Percentiles rank a stretch among this genome's conserved stretches.
Evolutionary conservation across 345 rosid genomes (phyloP).

Genomic region (Triadica sebifera): DNA sequence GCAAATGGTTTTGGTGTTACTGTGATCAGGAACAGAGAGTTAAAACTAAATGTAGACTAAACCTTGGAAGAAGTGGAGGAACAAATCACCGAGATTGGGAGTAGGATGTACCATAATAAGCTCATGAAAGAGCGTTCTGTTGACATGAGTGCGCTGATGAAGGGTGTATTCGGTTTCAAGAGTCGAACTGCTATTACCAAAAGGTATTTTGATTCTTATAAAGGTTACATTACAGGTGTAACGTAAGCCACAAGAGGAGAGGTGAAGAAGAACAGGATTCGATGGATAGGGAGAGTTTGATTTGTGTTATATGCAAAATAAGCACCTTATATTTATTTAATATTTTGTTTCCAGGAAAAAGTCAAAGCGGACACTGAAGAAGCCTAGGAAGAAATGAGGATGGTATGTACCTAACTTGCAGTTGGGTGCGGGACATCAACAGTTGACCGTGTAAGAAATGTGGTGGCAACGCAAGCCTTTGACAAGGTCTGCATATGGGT

Average conservation of each 20-base stretch:
- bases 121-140: slow-evolving; percentile 74
- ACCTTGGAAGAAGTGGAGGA: slow-evolving; percentile 84
- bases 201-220: slow-evolving; percentile 30
- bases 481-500: not conserved
- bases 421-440: too few species aligned
- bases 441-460: not conserved
- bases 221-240: not conserved
- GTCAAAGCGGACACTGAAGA: slow-evolving; percentile 32
- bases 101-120: slow-evolving; percentile 78
- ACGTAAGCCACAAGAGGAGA: not conserved
- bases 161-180: slow-evolving; percentile 55
- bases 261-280: not conserved
- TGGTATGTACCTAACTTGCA: not conserved
- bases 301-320: not conserved
- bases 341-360: slow-evolving; percentile 30
- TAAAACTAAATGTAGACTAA: slow-evolving; percentile 72
- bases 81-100: slow-evolving; percentile 68
- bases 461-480: not conserved
- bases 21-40: slow-evolving; percentile 68
- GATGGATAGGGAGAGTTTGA: slow-evolving; percentile 1
- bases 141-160: slow-evolving; percentile 75
- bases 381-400: slow-evolving; percentile 31
- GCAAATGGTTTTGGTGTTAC: slow-evolving; percentile 79
- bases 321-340: not conserved
- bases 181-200: slow-evolving; percentile 25